Evolutionary conservation across 192 early-diverging fungal species (phyloP), one percentile per base, ranked within the genome.

Genomic region (Dimargaris xerosporica): DNA sequence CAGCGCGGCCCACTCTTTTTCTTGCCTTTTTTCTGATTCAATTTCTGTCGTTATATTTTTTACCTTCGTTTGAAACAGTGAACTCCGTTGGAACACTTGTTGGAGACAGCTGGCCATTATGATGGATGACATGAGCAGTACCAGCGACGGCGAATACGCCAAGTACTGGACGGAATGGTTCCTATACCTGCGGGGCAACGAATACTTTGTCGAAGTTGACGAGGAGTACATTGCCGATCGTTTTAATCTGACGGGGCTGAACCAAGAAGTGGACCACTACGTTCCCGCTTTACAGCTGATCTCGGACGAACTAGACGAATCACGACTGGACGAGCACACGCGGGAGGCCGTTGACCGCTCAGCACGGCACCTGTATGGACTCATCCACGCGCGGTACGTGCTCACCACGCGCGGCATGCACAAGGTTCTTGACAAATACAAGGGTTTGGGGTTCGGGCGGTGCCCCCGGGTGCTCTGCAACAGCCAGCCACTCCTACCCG

Each of bases 121-220:
- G 44, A 52, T 62, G 62, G 19, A 48, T 44, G 62, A 62, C 62
- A 55, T 55, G 15, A 29, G 29, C 34, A 59, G 56, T 34, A 59
- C 29, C 41, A 59, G 56, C 56, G 56, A 59, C 13, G 56, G 56
- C 31, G 56, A 59, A 29, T 59, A 59, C 56, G 56, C 56, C 29
- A 28, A 44, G 75, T 88, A 89, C 76, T 96, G 94, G 93, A 83
- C 94, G 50, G 93, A 97, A 70, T 92, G 91, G 89, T 99, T 97
- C 68, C 82, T 86, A 64, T 78, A 78, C 28, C 82, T 85, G 39
- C 90, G 90, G 63, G 96, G 94, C 51, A 93, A 96, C 69, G 96
- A 99, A 70, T 91, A 94, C 69, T 97, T 94, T 78, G 96, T 92
- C 74, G 90, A 94, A 53, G 88, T 99, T n/a, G 96, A 99, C 69